A percentile compares a stretch with the other conserved stretches of the same genome.
phyloP scores from a whole-genome alignment of 2,329 filamentous ascomycete species.

The Diaporthe sp. region DNA sequence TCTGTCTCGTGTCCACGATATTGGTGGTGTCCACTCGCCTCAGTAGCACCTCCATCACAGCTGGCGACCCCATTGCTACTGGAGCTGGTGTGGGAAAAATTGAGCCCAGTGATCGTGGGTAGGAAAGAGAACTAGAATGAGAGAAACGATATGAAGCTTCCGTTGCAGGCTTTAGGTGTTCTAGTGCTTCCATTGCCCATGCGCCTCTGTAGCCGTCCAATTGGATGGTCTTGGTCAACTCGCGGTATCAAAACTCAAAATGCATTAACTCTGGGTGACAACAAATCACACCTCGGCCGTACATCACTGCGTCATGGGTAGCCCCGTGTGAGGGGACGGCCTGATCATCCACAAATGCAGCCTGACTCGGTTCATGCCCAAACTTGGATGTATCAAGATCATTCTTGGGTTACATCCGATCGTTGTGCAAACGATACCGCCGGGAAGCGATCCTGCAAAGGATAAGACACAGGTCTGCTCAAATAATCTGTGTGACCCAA shows the following conservation, averaged over 20 bases:
- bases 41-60: not conserved
- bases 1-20: slow-evolving; percentile 7
- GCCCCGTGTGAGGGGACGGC: not conserved
- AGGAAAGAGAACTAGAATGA: not conserved
- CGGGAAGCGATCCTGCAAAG: not conserved
- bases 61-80: not conserved
- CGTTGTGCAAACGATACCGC: not conserved
- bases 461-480: not conserved
- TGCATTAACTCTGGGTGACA: not conserved
- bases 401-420: slow-evolving; percentile 4
- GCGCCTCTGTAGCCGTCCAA: not conserved
- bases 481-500: not conserved
- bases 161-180: not conserved
- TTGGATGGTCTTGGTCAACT: not conserved
- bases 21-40: slow-evolving; percentile 27
- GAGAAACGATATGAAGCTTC: not conserved
- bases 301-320: not conserved
- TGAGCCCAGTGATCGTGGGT: not conserved
- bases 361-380: not conserved
- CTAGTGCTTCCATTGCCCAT: not conserved
- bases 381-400: not conserved
- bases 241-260: not conserved
- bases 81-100: not conserved
- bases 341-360: not conserved
- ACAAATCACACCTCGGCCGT: not conserved